Evolutionary conservation across 2,329 filamentous ascomycete species (phyloP).

Genomic region (Aspergillus udagawae): DNA sequence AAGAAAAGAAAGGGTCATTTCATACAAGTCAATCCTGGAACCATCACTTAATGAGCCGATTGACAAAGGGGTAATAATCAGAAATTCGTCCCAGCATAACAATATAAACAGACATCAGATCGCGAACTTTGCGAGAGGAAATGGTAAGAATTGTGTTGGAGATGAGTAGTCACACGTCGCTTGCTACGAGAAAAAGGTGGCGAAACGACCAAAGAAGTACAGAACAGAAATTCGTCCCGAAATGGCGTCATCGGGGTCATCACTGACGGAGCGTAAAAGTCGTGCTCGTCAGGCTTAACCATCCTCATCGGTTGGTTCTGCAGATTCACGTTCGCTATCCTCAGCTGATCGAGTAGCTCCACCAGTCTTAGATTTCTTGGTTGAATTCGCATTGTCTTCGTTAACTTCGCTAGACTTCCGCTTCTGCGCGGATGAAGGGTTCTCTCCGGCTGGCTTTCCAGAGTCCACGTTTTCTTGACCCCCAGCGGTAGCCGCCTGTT

Average conservation of each 20-base stretch:
- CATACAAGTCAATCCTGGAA: constrained; percentile 23
- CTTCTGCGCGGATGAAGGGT: constrained; percentile 41
- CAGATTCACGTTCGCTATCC: constrained; percentile 50
- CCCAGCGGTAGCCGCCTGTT: constrained; percentile 41
- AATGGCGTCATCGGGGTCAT: constrained; percentile 17
- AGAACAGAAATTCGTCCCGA: constrained; percentile 27
- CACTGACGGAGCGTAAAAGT: neutral
- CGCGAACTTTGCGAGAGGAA: constrained; percentile 5
- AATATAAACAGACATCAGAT: constrained; percentile 27
- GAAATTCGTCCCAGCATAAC: constrained; percentile 24
- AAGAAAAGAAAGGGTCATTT: constrained; percentile 18
- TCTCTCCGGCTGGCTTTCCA: constrained; percentile 30
- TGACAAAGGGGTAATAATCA: constrained; percentile 9
- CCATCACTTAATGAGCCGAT: constrained; percentile 13
- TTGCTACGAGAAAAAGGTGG: constrained; percentile 26
- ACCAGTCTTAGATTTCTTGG: constrained; percentile 50
- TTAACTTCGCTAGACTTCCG: constrained; percentile 48
- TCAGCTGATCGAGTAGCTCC: constrained; percentile 41
- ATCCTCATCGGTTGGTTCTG: constrained; percentile 48
- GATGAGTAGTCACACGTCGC: constrained; percentile 30
- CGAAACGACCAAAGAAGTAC: constrained; percentile 17
- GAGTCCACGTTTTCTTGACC: constrained; percentile 32
- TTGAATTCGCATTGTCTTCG: constrained; percentile 39
- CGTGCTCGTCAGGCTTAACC: constrained; percentile 26
- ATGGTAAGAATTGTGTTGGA: constrained; percentile 18